phyloP scores from a whole-genome alignment of 192 early-diverging fungal species.

The Kappamyces sp. region DNA sequence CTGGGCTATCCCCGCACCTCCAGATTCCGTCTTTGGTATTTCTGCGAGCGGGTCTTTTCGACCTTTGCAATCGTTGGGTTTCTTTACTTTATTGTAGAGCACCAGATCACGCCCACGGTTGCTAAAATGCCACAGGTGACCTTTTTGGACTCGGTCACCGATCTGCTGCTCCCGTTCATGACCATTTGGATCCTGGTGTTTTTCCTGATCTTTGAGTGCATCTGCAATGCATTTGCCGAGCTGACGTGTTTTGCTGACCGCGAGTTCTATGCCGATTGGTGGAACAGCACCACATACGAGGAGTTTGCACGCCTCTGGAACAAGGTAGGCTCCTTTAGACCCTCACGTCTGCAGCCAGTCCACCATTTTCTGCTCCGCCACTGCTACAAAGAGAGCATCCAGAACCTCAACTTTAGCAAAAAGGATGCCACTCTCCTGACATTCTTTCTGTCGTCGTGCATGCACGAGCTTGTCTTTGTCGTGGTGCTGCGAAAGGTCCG shows the following conservation, averaged over 20 bases:
- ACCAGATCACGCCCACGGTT: conserved; percentile 80
- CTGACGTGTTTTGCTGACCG: conserved; percentile 92
- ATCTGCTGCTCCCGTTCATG: conserved; percentile 85
- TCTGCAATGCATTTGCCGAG: conserved; percentile 94
- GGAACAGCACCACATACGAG: conserved; percentile 84
- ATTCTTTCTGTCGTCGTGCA: conserved; percentile 68
- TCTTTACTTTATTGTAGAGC: conserved; percentile 78
- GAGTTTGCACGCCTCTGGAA: conserved; percentile 98
- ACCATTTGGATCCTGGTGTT: conserved; percentile 87
- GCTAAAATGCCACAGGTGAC: conserved; percentile 46
- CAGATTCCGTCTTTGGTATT: conserved; percentile 77
- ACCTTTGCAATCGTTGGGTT: conserved; percentile 73
- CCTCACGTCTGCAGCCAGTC: conserved; percentile 29
- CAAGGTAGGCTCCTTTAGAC: conserved; percentile 30
- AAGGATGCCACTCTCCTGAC: conserved; percentile 68
- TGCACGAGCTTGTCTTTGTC: conserved; percentile 79
- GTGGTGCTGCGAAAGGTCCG: conserved; percentile 59
- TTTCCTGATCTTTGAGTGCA: conserved; percentile 94
- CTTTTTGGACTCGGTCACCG: conserved; percentile 50
- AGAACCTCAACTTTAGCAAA: conserved; percentile 61
- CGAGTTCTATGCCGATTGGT: conserved; percentile 98
- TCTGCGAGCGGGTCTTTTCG: conserved; percentile 77
- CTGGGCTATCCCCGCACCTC: conserved; percentile 83
- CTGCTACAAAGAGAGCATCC: conserved; percentile 78
- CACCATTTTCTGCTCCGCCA: conserved; percentile 89